A percentile compares a stretch with the other conserved stretches of the same genome.
phyloP scores from a whole-genome alignment of 345 rosid species.

The Populus tremula region DNA sequence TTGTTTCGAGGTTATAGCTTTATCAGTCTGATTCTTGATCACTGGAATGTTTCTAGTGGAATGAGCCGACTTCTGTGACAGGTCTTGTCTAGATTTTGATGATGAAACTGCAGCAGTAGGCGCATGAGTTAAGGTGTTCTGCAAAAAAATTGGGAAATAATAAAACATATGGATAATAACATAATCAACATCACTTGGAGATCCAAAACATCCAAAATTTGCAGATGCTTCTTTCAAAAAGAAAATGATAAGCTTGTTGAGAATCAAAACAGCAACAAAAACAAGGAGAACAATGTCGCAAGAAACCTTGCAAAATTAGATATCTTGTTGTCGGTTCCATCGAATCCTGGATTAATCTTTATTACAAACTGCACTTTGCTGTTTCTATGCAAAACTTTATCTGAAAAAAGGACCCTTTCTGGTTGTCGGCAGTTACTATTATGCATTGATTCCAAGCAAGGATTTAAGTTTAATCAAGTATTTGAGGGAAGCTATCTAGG shows the following conservation, averaged over 20 bases:
- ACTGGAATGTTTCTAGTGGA: slow-evolving; percentile 35
- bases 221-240: neutral
- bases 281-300: neutral
- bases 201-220: neutral
- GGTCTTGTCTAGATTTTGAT: slow-evolving; percentile 38
- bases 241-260: neutral
- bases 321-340: no score
- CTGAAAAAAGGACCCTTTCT: no score
- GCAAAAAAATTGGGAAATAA: slow-evolving; percentile 31
- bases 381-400: no score
- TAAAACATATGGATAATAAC: slow-evolving; percentile 3
- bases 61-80: slow-evolving; percentile 35
- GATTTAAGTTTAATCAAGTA: no score
- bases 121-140: slow-evolving; percentile 50
- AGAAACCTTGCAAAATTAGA: neutral
- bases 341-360: no score
- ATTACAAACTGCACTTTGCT: no score
- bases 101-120: slow-evolving; percentile 53
- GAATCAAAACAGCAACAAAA: neutral
- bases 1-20: slow-evolving; percentile 47
- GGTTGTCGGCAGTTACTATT: no score
- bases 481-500: no score
- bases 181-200: neutral
- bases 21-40: slow-evolving; percentile 38
- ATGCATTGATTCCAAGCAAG: no score